phyloP scores from a whole-genome alignment of 306 rosid genomes.

The Vigna radiata region DNA sequence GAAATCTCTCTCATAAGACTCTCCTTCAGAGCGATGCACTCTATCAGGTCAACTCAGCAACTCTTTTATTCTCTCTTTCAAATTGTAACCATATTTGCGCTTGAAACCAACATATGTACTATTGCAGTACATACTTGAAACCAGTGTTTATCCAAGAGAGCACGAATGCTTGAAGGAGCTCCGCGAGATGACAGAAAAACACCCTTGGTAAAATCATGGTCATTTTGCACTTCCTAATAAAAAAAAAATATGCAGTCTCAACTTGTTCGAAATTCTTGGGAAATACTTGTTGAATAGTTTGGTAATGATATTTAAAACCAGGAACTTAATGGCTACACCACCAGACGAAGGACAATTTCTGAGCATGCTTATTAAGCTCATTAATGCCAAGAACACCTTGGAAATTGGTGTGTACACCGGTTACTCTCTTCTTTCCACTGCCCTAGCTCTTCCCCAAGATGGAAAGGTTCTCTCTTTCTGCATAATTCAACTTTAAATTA shows the following conservation, averaged over 20 bases:
- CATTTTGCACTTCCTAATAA: not conserved
- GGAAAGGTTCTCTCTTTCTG: constrained; percentile 62
- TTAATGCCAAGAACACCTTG: constrained; percentile 83
- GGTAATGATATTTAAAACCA: constrained; percentile 35
- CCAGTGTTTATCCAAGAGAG: constrained; percentile 92
- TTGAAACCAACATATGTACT: no score
- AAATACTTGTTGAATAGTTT: no score
- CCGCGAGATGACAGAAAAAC: constrained; percentile 85
- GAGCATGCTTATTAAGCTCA: constrained; percentile 76
- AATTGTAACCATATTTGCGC: not conserved
- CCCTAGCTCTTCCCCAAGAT: constrained; percentile 82
- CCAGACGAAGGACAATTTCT: constrained; percentile 88
- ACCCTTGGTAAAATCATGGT: constrained; percentile 59
- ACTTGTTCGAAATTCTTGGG: no score
- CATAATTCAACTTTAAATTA: not conserved
- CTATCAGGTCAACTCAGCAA: constrained; percentile 60
- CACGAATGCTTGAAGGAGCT: constrained; percentile 85
- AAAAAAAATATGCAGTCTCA: not conserved
- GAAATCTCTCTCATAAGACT: constrained; percentile 83
- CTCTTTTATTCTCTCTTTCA: not conserved
- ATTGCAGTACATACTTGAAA: constrained; percentile 75
- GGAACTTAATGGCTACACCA: constrained; percentile 85
- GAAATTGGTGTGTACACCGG: constrained; percentile 97
- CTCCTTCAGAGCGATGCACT: constrained; percentile 92
- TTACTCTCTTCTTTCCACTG: constrained; percentile 87